These are phyloP conservation scores for Nitzschia sp. DNA, from an alignment of 108 stramenopile genomes.

Conservation along the genomic window DNA sequence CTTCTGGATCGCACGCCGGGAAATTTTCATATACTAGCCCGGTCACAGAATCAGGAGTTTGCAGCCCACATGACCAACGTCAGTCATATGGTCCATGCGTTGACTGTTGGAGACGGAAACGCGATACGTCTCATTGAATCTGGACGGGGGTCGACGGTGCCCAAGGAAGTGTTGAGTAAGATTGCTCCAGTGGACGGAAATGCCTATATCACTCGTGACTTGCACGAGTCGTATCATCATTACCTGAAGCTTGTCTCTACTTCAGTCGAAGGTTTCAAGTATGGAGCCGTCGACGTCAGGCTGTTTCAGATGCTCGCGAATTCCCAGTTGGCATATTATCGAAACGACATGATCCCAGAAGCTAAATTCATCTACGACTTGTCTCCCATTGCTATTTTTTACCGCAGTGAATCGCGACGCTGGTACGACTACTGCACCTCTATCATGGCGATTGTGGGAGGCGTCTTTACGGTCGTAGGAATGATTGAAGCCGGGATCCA, in stretches of 20 bases:
- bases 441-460: slow-evolving; percentile 94
- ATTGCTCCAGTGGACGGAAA: slow-evolving; percentile 83
- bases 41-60: slow-evolving; percentile 82
- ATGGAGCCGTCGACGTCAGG: slow-evolving; percentile 20
- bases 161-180: slow-evolving; percentile 24
- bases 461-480: slow-evolving; percentile 94
- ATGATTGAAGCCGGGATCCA: slow-evolving; percentile 69
- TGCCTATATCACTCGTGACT: slow-evolving; percentile 63
- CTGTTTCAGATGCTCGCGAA: slow-evolving; percentile 71
- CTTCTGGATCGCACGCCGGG: slow-evolving; percentile 92
- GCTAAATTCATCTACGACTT: slow-evolving; percentile 87
- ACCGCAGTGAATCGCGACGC: slow-evolving; percentile 38
- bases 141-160: background rate
- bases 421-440: slow-evolving; percentile 96
- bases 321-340: slow-evolving; percentile 75
- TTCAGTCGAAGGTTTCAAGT: slow-evolving; percentile 51
- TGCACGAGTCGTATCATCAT: slow-evolving; percentile 94
- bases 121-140: slow-evolving; percentile 11
- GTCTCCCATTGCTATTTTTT: slow-evolving; percentile 83
- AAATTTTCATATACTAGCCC: slow-evolving; percentile 92
- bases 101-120: slow-evolving; percentile 77
- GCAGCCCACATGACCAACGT: slow-evolving; percentile 87
- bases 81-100: slow-evolving; percentile 84
- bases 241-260: slow-evolving; percentile 89
- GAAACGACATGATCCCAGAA: slow-evolving; percentile 65